phyloP scores from a whole-genome alignment of 306 rosid genomes.

The Styphnolobium japonicum region DNA sequence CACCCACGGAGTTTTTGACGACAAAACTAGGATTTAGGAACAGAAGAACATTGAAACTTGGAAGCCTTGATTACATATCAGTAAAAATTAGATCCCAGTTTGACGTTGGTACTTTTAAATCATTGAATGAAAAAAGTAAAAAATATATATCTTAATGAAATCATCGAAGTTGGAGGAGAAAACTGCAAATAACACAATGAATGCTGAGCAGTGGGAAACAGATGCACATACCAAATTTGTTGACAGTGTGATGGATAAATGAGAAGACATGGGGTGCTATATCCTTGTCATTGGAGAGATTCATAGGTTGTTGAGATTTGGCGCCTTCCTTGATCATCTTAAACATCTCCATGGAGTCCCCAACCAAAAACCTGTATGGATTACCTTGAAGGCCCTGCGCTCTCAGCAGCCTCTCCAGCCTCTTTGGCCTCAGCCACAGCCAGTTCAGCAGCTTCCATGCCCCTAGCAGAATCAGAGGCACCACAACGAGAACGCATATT shows the following conservation, averaged over 20 bases:
- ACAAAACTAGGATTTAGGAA: no score
- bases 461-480: background rate
- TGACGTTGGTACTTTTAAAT: no score
- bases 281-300: conserved; percentile 15
- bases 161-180: no score
- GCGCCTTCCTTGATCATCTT: background rate
- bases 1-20: no score
- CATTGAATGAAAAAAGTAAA: no score
- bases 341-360: conserved; percentile 18
- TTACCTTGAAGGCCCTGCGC: conserved; percentile 31
- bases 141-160: no score
- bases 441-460: conserved; percentile 34
- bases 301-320: conserved; percentile 24
- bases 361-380: conserved; percentile 29
- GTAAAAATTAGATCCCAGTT: no score
- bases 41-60: no score
- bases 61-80: no score
- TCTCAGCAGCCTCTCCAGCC: conserved; percentile 31
- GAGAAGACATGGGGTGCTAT: conserved; percentile 20
- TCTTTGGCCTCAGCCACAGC: conserved; percentile 46
- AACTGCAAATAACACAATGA: no score
- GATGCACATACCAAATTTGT: conserved; percentile 18
- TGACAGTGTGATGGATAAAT: background rate
- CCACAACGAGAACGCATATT: background rate
- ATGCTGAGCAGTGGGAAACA: background rate